phyloP scores from a whole-genome alignment of 192 early-diverging fungal genomes.

The Entomortierella beljakovae region DNA sequence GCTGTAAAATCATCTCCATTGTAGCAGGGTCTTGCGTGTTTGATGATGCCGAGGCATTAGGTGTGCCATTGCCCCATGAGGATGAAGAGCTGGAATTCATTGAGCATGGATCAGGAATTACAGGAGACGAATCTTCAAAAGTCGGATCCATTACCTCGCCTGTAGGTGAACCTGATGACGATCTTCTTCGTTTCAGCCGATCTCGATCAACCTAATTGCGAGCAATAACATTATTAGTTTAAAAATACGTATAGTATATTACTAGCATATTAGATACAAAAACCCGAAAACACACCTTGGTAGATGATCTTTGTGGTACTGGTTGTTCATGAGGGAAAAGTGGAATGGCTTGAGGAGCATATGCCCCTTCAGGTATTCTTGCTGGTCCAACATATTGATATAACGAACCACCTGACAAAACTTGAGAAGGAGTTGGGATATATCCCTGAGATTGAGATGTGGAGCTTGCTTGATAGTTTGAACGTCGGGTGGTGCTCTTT shows the following conservation, averaged over 20 bases:
- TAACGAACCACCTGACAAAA: conserved; percentile 22
- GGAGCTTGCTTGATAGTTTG: conserved; percentile 7
- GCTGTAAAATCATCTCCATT: conserved; percentile 59
- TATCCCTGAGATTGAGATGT: conserved; percentile 1
- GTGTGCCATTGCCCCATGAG: conserved; percentile 30
- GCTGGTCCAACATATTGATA: conserved; percentile 33
- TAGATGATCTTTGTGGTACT: conserved; percentile 2
- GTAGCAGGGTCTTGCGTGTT: conserved; percentile 36
- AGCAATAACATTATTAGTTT: neutral
- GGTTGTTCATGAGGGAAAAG: conserved; percentile 15
- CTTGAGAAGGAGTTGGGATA: conserved; percentile 38
- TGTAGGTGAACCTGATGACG: conserved; percentile 24
- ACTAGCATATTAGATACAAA: too few relatives aligned
- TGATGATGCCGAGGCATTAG: conserved; percentile 3
- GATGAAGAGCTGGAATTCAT: conserved; percentile 47
- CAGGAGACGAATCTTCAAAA: conserved; percentile 21
- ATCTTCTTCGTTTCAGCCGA: conserved; percentile 29
- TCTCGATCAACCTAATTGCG: conserved; percentile 12
- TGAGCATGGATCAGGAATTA: conserved; percentile 22
- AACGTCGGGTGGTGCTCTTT: conserved; percentile 6
- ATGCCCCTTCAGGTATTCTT: neutral
- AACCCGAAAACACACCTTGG: conserved; percentile 21
- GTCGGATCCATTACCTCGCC: neutral
- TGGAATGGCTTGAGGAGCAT: conserved; percentile 8
- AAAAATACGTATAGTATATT: too few relatives aligned